Evolutionary conservation across 345 rosid species (phyloP), one percentile per base, ranked within the genome.

Genomic region (Abelmoschus esculentus): DNA sequence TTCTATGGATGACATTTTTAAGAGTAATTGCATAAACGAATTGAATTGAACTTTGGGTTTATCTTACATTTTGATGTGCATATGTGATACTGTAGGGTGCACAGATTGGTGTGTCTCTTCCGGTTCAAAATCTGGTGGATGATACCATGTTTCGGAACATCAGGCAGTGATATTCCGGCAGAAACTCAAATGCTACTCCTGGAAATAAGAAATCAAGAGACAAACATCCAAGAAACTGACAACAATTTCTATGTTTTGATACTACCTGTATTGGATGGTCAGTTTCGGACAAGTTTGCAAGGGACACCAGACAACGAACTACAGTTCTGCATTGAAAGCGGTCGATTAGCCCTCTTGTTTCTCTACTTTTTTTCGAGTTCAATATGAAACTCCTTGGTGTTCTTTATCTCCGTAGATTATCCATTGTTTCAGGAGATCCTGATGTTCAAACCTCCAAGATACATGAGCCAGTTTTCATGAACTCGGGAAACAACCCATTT

Each of bases 121-220:
- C 80, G 87, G 59, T 40, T 67, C 69, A 86, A 84, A 65, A 70
- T 88, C 73, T 84, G 90, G 90, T 88, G 90, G 88, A 85, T 85
- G 89, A 82, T 80, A 42, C 93, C 88, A 15, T 75, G 84, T 5
- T 77, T 82, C 13, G 89, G 89, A 31, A 70, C 62, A 66, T 79
- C 75, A 0, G 86, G 82, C 0, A 46, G 79, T 6, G 85, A 86
- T 56, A 70, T 86, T 32, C 87, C 87, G 1, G 58, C 72, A 50
- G 90, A 88, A 69, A 85, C 86, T 56, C 90, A 84, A 44, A 61
- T 88, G 81, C 78, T 88, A 54, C 76, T 88, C 26, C 34, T 86
- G 55, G 87, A 81, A 77, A 84, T 63, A 72, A 73, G 58, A 18
- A 70, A 84, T 34, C 38, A 34, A 74, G 77, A 79, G 28, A 57